Conservation (phyloP, 2,329 filamentous ascomycete species). For the Sporothrix phasma region DNA sequence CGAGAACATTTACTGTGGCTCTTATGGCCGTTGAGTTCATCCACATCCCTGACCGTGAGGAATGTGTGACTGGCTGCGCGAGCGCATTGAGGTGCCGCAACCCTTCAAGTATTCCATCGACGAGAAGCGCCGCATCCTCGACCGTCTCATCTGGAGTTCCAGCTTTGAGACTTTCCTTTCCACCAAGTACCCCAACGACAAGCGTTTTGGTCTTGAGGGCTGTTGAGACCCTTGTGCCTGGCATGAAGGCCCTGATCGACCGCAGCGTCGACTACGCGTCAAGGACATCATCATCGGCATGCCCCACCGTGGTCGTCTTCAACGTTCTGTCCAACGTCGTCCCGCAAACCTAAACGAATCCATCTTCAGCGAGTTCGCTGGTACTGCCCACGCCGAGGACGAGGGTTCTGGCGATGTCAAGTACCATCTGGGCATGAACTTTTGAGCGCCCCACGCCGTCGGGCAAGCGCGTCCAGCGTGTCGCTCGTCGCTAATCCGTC, state of each 20-base stretch:
- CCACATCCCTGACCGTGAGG: constrained; percentile 92
- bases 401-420: constrained; percentile 98
- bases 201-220: constrained; percentile 96
- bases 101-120: constrained; percentile 97
- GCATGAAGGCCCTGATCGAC: constrained; percentile 98
- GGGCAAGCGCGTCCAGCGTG: constrained; percentile 96
- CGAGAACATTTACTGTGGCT: constrained; percentile 92
- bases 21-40: constrained; percentile 98
- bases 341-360: constrained; percentile 98
- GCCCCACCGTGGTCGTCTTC: constrained; percentile 95
- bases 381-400: constrained; percentile 75
- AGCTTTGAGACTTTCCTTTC: constrained; percentile 94
- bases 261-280: constrained; percentile 93
- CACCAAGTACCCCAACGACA: constrained; percentile 98
- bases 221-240: constrained; percentile 93
- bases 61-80: constrained; percentile 97
- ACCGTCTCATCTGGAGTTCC: constrained; percentile 96
- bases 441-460: constrained; percentile 96
- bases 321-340: constrained; percentile 98
- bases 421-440: constrained; percentile 99
- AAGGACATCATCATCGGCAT: constrained; percentile 99
- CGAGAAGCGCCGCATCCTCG: constrained; percentile 94
- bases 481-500: constrained; percentile 97
- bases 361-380: constrained; percentile 97
- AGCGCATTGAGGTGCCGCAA: constrained; percentile 84